These are phyloP conservation scores for Leishmania tarentolae DNA, from an alignment of 208 protist genomes.

Conservation along the genomic window DNA sequence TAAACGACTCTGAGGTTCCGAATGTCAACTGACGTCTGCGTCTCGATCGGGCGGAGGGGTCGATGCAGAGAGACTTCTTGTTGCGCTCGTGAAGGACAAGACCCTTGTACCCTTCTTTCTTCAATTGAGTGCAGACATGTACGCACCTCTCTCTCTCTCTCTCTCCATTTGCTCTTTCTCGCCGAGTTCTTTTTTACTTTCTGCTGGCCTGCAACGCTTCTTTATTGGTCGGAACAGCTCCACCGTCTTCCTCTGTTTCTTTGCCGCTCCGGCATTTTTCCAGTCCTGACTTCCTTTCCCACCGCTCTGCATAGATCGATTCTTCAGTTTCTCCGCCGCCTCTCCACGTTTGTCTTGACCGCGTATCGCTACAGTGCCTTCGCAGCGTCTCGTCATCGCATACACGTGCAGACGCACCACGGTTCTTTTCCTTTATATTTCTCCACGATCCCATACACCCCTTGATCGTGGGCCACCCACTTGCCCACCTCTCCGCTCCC, in stretches of 20 bases:
- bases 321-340: not conserved
- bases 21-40: not conserved
- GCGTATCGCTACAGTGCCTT: not conserved
- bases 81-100: not conserved
- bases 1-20: not conserved
- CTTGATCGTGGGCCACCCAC: not conserved
- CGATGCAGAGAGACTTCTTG: not conserved
- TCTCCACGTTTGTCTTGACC: not conserved
- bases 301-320: not conserved
- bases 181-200: not conserved
- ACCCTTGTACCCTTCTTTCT: not conserved
- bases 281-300: not conserved
- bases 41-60: not conserved
- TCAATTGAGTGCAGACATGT: not conserved
- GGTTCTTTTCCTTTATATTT: not conserved
- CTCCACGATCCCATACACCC: not conserved
- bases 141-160: not conserved
- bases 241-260: not conserved
- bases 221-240: not conserved
- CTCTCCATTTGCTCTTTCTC: not conserved
- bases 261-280: not conserved
- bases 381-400: not conserved
- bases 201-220: not conserved
- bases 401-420: not conserved
- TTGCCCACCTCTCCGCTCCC: not conserved